Evolutionary conservation across 2,329 filamentous ascomycete species (phyloP).

Genomic region (Metarhizium album): DNA sequence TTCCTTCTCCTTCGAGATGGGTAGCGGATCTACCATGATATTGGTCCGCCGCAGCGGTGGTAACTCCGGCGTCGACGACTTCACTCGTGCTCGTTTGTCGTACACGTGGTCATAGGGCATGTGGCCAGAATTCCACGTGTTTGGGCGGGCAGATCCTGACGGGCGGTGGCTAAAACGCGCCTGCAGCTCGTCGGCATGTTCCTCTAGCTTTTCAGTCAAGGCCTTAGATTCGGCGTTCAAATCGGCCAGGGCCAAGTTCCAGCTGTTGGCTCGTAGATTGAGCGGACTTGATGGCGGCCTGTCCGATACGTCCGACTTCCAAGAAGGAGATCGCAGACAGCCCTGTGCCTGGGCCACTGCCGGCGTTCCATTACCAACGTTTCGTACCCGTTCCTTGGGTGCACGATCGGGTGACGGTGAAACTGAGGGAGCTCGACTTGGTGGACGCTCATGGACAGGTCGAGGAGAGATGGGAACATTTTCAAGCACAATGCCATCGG

Average conservation of each 20-base stretch:
- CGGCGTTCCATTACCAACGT: slow-evolving; percentile 54
- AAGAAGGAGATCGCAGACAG: slow-evolving; percentile 45
- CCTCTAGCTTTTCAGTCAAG: slow-evolving; percentile 70
- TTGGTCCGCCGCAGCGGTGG: slow-evolving; percentile 62
- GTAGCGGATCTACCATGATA: slow-evolving; percentile 75
- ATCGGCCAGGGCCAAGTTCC: slow-evolving; percentile 59
- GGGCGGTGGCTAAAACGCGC: slow-evolving; percentile 23
- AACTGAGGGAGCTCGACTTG: slow-evolving; percentile 42
- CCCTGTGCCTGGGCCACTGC: slow-evolving; percentile 47
- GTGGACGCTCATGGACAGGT: slow-evolving; percentile 43
- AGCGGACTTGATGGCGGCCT: slow-evolving; percentile 27
- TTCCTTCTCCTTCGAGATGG: slow-evolving; percentile 78
- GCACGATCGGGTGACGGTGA: slow-evolving; percentile 42
- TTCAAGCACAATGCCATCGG: slow-evolving; percentile 67
- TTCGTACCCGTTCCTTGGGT: slow-evolving; percentile 40
- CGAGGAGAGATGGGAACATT: slow-evolving; percentile 77
- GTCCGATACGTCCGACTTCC: slow-evolving; percentile 36
- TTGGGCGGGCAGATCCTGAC: slow-evolving; percentile 22
- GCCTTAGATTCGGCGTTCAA: slow-evolving; percentile 63
- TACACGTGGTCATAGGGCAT: slow-evolving; percentile 21
- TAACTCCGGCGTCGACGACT: slow-evolving; percentile 57
- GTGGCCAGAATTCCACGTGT: slow-evolving; percentile 28
- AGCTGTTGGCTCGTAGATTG: slow-evolving; percentile 57
- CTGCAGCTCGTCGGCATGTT: slow-evolving; percentile 56
- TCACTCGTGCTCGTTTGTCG: slow-evolving; percentile 44